A percentile compares a stretch with the other conserved stretches of the same genome.
Evolutionary conservation across 208 protist genomes (phyloP).

Genomic region (Acanthamoeba healyi): DNA sequence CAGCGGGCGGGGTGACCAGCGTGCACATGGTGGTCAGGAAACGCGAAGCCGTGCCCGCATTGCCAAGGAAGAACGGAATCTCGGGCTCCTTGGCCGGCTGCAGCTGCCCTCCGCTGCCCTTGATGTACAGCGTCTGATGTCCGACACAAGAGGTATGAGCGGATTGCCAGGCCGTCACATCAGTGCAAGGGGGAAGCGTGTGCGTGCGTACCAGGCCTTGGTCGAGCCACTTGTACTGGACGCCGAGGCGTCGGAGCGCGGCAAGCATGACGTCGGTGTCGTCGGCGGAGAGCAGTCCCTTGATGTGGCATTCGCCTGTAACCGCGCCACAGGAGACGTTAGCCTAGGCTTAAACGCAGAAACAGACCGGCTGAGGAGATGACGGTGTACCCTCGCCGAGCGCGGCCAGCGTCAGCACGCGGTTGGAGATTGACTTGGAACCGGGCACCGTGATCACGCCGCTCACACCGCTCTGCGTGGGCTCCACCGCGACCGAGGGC

Average conservation of each 20-base stretch:
- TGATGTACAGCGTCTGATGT: conserved; percentile 73
- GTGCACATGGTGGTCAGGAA: conserved; percentile 89
- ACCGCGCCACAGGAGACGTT: too few species aligned
- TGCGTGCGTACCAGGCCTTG: conserved; percentile 35
- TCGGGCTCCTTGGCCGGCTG: conserved; percentile 55
- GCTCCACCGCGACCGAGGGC: conserved; percentile 60
- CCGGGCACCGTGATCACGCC: conserved; percentile 87
- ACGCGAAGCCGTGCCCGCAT: conserved; percentile 89
- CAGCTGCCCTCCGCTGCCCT: conserved; percentile 80
- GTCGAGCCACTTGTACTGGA: conserved; percentile 74
- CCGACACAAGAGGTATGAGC: not conserved
- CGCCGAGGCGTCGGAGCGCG: conserved; percentile 74
- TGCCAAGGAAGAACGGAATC: conserved; percentile 87
- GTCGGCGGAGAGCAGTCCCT: conserved; percentile 88
- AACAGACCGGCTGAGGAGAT: not conserved
- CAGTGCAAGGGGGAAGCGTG: not conserved
- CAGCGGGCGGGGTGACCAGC: conserved; percentile 61
- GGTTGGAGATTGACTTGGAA: conserved; percentile 91
- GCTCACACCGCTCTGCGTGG: conserved; percentile 53
- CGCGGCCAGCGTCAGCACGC: conserved; percentile 87
- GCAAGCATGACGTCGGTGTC: conserved; percentile 89
- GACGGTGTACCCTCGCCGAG: conserved; percentile 78
- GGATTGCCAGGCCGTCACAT: not conserved
- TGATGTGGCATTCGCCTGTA: conserved; percentile 73
- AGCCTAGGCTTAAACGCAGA: not conserved